Percentiles rank a stretch among this genome's conserved stretches.
Evolutionary conservation across 495 filamentous ascomycete genomes (phyloP).

Genomic region (Penicillium paradoxum): DNA sequence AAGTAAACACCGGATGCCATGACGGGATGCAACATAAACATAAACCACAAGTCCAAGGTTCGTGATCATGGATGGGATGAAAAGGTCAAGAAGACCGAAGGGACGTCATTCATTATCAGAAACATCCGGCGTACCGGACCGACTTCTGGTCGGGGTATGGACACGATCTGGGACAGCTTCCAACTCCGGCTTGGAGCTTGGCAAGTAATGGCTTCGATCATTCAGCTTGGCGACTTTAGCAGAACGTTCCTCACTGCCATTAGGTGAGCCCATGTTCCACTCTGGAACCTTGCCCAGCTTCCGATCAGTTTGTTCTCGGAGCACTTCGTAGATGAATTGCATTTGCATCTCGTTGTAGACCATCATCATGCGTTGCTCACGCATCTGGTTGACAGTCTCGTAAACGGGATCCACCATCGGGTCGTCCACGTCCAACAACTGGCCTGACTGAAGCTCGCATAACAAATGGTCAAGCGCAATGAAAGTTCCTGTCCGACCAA

Average conservation of each 20-base stretch:
- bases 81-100: slow-evolving; percentile 1
- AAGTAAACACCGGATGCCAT: slow-evolving; percentile 28
- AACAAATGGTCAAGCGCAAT: slow-evolving; percentile 90
- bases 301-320: slow-evolving; percentile 64
- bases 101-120: slow-evolving; percentile 34
- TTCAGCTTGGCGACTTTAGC: slow-evolving; percentile 41
- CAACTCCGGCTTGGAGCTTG: slow-evolving; percentile 38
- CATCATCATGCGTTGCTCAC: slow-evolving; percentile 93
- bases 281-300: slow-evolving; percentile 38
- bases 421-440: slow-evolving; percentile 46
- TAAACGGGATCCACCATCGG: slow-evolving; percentile 57
- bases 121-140: slow-evolving; percentile 27
- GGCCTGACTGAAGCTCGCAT: slow-evolving; percentile 71
- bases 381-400: slow-evolving; percentile 71
- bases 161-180: slow-evolving; percentile 27
- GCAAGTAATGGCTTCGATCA: slow-evolving; percentile 27
- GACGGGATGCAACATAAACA: slow-evolving; percentile 26
- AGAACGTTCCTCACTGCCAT: slow-evolving; percentile 29
- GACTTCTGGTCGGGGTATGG: slow-evolving; percentile 26
- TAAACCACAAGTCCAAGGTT: slow-evolving; percentile 9
- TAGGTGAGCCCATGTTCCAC: slow-evolving; percentile 11
- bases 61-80: slow-evolving; percentile 12
- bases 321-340: slow-evolving; percentile 82
- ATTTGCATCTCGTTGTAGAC: slow-evolving; percentile 88
- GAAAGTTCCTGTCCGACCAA: slow-evolving; percentile 91